Evolutionary conservation across 352 stramenopile species (phyloP), one percentile per base, ranked within the genome.

Genomic region (Phytopythium kandeliae): DNA sequence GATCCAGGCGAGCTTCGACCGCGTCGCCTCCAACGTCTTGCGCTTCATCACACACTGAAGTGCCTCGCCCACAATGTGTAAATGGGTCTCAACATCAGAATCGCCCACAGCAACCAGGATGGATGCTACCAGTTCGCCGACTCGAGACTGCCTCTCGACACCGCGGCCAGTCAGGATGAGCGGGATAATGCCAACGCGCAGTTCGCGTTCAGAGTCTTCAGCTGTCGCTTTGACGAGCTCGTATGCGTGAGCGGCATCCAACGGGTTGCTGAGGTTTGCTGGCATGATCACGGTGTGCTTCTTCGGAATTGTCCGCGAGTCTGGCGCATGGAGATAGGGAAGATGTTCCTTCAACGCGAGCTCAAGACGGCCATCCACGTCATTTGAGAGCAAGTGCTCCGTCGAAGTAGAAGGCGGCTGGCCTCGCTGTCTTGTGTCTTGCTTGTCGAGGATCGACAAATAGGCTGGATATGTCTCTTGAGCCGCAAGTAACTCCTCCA

Each of bases 221-320:
- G 85, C 63, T 2, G 78, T 61, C 24, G 74, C 69, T 49, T 91
- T 91, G 24, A 89, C 67, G 36, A 75, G 53, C 21, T 68, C 54
- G 33, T 78, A 81, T 0, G 68, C 72, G 61, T 89, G 72, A n/a
- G 51, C 64, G 28, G 76, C 78, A 46, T 88, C 68, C 11, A 65
- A 61, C 21, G 52, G 62, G 51, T 88, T 57, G 22, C 67, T 68
- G 4, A 92, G 57, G 55, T 89, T 63, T 2, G 54, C 74, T 25
- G 60, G 60, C 28, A 89, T 84, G 26, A 92, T 69, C 26, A 92
- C 37, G 0, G 78, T 85, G 34, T 92, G 76, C 56, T 88, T 89
- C 61, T 92, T 92, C 0, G 81, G 65, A 1, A 73, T 34, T 21
- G 56, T 31, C 12, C 74, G 58, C 7, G 81, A 85, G 1, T 55